These are phyloP conservation scores for Glycyrrhiza uralensis DNA, from an alignment of 306 rosid genomes.

Conservation along the genomic window DNA sequence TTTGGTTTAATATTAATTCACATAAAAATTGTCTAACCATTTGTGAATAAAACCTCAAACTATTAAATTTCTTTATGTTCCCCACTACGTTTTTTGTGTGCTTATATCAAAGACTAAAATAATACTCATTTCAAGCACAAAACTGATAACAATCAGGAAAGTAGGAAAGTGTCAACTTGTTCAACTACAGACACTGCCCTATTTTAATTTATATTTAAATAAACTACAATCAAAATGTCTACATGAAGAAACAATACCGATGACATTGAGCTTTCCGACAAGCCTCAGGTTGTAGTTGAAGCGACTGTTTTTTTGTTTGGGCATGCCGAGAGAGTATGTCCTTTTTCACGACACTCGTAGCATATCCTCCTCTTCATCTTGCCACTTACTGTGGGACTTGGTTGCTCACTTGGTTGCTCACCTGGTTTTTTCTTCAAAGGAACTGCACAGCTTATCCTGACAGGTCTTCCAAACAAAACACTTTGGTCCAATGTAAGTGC, in stretches of 20 bases:
- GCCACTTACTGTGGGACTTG: conserved; percentile 39
- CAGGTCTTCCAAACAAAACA: conserved; percentile 60
- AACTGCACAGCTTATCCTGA: conserved; percentile 78
- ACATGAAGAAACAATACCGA: not conserved
- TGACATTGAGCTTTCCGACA: not conserved
- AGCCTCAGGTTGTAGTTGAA: conserved; percentile 35
- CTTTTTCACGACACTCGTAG: conserved; percentile 87
- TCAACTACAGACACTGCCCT: not conserved
- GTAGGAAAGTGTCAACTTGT: not conserved
- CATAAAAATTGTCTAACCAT: not conserved
- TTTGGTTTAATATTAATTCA: not conserved
- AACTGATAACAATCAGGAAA: not conserved
- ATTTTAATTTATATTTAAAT: not conserved
- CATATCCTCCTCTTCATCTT: conserved; percentile 82
- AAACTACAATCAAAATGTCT: conserved; percentile 7
- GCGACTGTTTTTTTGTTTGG: conserved; percentile 50
- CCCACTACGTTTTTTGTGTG: not conserved
- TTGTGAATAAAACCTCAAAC: conserved; percentile 16
- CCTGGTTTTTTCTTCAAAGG: conserved; percentile 56
- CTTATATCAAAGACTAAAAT: not conserved
- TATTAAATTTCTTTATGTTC: not conserved
- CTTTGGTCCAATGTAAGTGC: conserved; percentile 76
- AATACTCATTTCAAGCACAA: not conserved
- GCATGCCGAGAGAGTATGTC: conserved; percentile 68
- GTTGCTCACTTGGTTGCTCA: conserved; percentile 6